phyloP scores from a whole-genome alignment of 1,284 basidiomycete species.

The Veloporphyrellus conicus region DNA sequence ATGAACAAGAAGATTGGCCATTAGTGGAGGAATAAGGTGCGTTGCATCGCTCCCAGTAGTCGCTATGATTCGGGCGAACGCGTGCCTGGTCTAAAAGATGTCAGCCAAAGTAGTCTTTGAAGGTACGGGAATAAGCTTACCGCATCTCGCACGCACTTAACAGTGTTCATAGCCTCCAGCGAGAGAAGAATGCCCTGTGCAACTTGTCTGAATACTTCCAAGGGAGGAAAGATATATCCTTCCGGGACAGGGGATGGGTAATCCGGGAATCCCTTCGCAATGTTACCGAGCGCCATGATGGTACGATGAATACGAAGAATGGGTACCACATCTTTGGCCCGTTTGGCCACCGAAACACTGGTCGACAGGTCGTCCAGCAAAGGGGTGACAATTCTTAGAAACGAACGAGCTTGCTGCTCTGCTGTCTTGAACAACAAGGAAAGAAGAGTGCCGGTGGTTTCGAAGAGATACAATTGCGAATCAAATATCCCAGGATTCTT shows the following conservation, averaged over 20 bases:
- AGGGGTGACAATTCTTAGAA: conserved; percentile 79
- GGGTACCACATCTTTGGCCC: conserved; percentile 60
- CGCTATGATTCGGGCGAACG: conserved; percentile 90
- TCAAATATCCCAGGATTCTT: conserved; percentile 75
- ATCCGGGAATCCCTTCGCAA: conserved; percentile 96
- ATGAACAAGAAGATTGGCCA: conserved; percentile 84
- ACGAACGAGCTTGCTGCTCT: conserved; percentile 68
- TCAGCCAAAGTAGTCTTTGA: conserved; percentile 11
- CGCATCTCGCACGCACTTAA: conserved; percentile 88
- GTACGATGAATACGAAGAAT: conserved; percentile 92
- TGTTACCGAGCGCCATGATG: conserved; percentile 91
- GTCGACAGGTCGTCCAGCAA: conserved; percentile 74
- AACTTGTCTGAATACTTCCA: conserved; percentile 82
- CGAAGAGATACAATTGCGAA: conserved; percentile 93
- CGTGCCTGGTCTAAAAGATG: conserved; percentile 71
- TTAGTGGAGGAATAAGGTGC: conserved; percentile 79
- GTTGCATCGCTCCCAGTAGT: conserved; percentile 84
- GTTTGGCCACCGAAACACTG: conserved; percentile 58
- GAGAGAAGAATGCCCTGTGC: conserved; percentile 88
- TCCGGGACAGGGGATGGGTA: conserved; percentile 66
- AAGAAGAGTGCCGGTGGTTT: conserved; percentile 83
- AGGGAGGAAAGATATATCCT: conserved; percentile 67
- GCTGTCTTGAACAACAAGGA: conserved; percentile 69
- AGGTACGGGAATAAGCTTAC: conserved; percentile 45
- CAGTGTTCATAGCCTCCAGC: conserved; percentile 82